Evolutionary conservation across 176 grass and related monocot genomes (phyloP), one percentile per base, ranked within the genome.

Genomic region (Phoenix roebelenii): DNA sequence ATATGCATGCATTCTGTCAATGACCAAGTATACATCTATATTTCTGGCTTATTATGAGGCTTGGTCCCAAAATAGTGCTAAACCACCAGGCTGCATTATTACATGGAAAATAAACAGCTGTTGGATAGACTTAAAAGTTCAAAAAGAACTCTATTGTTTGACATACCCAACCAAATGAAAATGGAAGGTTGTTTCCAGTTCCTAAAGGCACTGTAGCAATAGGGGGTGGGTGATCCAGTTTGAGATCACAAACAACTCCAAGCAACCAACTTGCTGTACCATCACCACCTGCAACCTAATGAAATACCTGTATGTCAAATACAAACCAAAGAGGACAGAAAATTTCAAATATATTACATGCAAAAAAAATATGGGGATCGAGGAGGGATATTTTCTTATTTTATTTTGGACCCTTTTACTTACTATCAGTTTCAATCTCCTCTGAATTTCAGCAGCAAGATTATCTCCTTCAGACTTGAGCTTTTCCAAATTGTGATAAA

Each of bases 151-250:
- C 67, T 23, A 44, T 79, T 71, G 9, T 59, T 55, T 52, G 26
- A 78, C 81, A 70, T 85, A 98, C 93, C 93, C 93, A 98, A 64
- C 93, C 93, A 78, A 98, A 87, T 60, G 93, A 98, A 85, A 75
- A 98, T 18, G 84, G 87, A 75, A 98, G 65, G 56, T 98, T 98
- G 83, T 98, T 98, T 83, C 93, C 93, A 76, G 93, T 98, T 71
- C 93, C 93, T 25, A 98, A 55, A 60, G 93, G 93, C 72, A 89
- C 74, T 61, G 93, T 92, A 71, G 81, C 84, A 76, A 89, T 51
- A 16, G 93, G 84, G 74, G 88, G 93, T 75, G 93, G 78, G 64
- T 78, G 66, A 76, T 15, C 66, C 69, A 92, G 73, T 70, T 92
- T 92, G 68, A 98, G 84, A 85, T 98, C 84, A 78, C 69, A 92